A percentile compares a stretch with the other conserved stretches of the same genome.
Evolutionary conservation across 495 filamentous ascomycete genomes (phyloP).

Genomic region (Aspergillus olivimuriae): DNA sequence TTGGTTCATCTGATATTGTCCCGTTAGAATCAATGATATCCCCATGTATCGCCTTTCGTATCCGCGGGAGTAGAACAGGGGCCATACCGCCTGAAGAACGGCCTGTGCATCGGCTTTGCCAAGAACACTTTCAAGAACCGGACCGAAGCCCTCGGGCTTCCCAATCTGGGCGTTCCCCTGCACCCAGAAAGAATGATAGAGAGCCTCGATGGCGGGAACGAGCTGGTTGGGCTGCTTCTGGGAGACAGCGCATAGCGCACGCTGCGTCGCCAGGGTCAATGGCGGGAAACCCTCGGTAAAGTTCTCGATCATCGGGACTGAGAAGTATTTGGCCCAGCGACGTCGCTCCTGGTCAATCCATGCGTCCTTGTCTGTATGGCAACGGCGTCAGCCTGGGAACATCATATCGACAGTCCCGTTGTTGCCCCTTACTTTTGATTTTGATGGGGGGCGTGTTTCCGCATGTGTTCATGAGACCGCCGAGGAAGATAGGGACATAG

Average conservation of each 20-base stretch:
- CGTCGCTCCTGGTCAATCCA: conserved; percentile 55
- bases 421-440: conserved; percentile 55
- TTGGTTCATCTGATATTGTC: conserved; percentile 22
- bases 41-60: no score
- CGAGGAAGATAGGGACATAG: conserved; percentile 64
- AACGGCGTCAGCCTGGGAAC: no score
- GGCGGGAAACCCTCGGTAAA: conserved; percentile 55
- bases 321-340: conserved; percentile 56
- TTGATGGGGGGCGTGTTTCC: conserved; percentile 57
- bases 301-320: conserved; percentile 47
- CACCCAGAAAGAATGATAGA: conserved; percentile 57
- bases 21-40: conserved; percentile 2
- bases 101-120: conserved; percentile 41
- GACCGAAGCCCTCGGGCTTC: conserved; percentile 41
- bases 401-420: no score
- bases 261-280: conserved; percentile 46
- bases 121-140: conserved; percentile 42
- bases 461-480: conserved; percentile 61
- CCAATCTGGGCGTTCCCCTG: conserved; percentile 40
- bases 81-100: conserved; percentile 31
- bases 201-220: conserved; percentile 33
- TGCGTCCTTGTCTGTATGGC: conserved; percentile 60
- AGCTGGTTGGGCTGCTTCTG: conserved; percentile 38
- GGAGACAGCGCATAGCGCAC: conserved; percentile 37
- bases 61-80: neutral